A percentile compares a stretch with the other conserved stretches of the same genome.
Evolutionary conservation across 2,329 filamentous ascomycete species (phyloP).

Genomic region (Cladorrhinum sp.): DNA sequence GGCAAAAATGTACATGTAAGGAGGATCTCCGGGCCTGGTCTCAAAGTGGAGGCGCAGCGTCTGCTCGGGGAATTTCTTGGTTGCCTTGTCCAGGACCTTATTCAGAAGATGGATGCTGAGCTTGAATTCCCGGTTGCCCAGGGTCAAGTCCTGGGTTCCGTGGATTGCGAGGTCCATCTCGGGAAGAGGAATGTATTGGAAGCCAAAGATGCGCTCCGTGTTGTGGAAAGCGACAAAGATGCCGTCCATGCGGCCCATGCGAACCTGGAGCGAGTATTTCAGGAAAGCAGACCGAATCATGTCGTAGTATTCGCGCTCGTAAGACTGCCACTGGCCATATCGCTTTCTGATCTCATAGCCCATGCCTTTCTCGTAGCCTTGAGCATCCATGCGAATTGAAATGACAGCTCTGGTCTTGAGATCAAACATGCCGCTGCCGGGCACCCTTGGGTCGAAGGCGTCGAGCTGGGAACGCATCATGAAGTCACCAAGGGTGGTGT

Average conservation of each 20-base stretch:
- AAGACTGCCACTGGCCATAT: slow-evolving; percentile 82
- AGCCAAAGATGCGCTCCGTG: slow-evolving; percentile 90
- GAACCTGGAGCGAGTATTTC: slow-evolving; percentile 94
- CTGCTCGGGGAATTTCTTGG: slow-evolving; percentile 68
- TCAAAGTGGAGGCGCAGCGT: slow-evolving; percentile 82
- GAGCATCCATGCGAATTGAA: slow-evolving; percentile 82
- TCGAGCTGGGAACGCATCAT: slow-evolving; percentile 95
- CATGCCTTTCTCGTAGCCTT: slow-evolving; percentile 66
- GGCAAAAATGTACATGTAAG: slow-evolving; percentile 85
- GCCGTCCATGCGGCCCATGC: slow-evolving; percentile 97
- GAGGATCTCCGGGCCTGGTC: slow-evolving; percentile 56
- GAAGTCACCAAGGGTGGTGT: slow-evolving; percentile 80
- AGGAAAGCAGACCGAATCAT: slow-evolving; percentile 94
- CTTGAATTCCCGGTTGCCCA: slow-evolving; percentile 85
- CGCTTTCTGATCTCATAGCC: slow-evolving; percentile 82
- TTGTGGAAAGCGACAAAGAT: slow-evolving; percentile 98
- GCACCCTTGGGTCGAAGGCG: slow-evolving; percentile 79
- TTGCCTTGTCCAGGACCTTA: slow-evolving; percentile 72
- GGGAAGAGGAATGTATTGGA: slow-evolving; percentile 82
- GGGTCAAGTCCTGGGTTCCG: slow-evolving; percentile 59
- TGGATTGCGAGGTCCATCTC: slow-evolving; percentile 95
- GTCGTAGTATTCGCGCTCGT: slow-evolving; percentile 92
- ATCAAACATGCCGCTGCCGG: slow-evolving; percentile 92
- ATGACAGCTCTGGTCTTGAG: slow-evolving; percentile 92
- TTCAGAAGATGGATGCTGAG: slow-evolving; percentile 77